Conservation (phyloP, 208 protist genomes). For the Trypanosoma boissoni region DNA sequence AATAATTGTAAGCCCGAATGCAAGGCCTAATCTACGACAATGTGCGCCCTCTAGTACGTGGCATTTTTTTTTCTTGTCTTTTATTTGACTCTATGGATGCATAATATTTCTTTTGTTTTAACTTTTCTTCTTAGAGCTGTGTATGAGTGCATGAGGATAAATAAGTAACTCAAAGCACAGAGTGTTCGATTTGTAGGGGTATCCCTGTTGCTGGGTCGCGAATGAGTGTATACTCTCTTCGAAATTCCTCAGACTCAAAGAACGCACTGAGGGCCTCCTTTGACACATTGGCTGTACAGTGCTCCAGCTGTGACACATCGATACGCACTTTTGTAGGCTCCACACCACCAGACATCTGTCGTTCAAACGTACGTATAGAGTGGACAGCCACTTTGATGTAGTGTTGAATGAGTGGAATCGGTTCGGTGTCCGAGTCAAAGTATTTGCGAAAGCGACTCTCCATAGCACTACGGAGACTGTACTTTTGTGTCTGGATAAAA, state of each 20-base stretch:
- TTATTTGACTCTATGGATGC: too few relatives aligned
- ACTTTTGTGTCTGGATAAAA: conserved; percentile 97
- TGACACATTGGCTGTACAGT: conserved; percentile 77
- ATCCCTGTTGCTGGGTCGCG: conserved; percentile 68
- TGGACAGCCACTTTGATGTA: conserved; percentile 80
- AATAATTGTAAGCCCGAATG: too few relatives aligned
- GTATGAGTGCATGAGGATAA: not conserved
- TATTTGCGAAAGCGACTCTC: conserved; percentile 85
- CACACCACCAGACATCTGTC: conserved; percentile 71
- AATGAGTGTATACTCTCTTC: conserved; percentile 76
- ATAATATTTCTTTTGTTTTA: not conserved
- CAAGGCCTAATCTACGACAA: too few relatives aligned
- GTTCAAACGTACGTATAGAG: conserved; percentile 81
- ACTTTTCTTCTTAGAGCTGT: not conserved
- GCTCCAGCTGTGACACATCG: conserved; percentile 74
- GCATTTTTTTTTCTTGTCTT: too few relatives aligned
- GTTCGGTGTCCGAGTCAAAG: conserved; percentile 84
- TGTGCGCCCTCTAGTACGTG: too few relatives aligned
- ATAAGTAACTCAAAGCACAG: conserved; percentile 26
- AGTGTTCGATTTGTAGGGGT: conserved; percentile 81
- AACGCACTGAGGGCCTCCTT: conserved; percentile 76
- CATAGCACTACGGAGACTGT: conserved; percentile 87
- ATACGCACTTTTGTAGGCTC: conserved; percentile 78
- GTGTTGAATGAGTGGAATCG: conserved; percentile 84
- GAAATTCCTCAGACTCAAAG: conserved; percentile 81